Conservation (phyloP, 2,329 filamentous ascomycete genomes). For the Penicillium sp. region DNA sequence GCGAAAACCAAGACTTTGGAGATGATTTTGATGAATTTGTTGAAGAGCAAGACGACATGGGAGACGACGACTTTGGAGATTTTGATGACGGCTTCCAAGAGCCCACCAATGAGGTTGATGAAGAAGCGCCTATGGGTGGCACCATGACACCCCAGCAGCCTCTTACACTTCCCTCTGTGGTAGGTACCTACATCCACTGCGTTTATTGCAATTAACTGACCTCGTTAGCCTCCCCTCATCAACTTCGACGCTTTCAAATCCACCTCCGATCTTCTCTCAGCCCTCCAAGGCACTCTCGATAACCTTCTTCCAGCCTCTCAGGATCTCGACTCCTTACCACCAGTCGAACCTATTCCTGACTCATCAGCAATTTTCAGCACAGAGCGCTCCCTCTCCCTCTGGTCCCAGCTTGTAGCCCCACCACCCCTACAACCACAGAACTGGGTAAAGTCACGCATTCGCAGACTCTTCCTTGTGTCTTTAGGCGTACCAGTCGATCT, state of each 20-base stretch:
- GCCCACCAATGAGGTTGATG: conserved; percentile 31
- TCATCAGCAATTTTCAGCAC: conserved; percentile 70
- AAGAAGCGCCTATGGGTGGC: conserved; percentile 20
- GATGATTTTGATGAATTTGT: conserved; percentile 57
- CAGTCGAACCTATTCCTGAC: conserved; percentile 42
- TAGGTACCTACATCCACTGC: conserved; percentile 35
- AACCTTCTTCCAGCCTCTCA: conserved; percentile 45
- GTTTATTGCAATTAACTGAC: background rate
- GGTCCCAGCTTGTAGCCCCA: conserved; percentile 93
- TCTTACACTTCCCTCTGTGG: conserved; percentile 41
- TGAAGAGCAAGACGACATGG: conserved; percentile 51
- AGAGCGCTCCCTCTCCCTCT: conserved; percentile 82
- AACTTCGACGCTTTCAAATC: conserved; percentile 57
- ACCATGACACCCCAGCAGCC: conserved; percentile 22
- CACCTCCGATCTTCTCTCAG: conserved; percentile 33
- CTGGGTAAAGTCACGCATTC: conserved; percentile 94
- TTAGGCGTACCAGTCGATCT: conserved; percentile 94
- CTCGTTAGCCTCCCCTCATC: conserved; percentile 36
- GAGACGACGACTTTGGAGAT: conserved; percentile 59
- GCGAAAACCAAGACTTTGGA: conserved; percentile 42
- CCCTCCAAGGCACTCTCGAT: conserved; percentile 43
- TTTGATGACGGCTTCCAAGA: conserved; percentile 67
- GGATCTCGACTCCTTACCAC: conserved; percentile 33
- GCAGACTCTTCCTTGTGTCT: conserved; percentile 91
- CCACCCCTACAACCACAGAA: conserved; percentile 93